phyloP scores from a whole-genome alignment of 2,329 filamentous ascomycete genomes.

The Exophiala phaeomuriformis region DNA sequence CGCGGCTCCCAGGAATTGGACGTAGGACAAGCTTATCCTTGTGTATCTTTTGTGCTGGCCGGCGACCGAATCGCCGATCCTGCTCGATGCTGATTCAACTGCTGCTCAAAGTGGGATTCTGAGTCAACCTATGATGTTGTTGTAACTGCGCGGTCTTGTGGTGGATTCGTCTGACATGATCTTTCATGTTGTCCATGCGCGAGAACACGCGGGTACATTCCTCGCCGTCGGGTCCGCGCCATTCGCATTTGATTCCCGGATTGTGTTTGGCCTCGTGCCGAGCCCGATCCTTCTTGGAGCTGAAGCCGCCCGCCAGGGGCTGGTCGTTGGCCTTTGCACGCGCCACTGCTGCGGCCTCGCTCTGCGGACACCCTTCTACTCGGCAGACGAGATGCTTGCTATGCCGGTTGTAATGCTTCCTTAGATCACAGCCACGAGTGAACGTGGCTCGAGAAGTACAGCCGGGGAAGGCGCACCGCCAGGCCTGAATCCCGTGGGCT shows the following conservation, averaged over 20 bases:
- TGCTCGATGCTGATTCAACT: background rate
- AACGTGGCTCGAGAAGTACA: constrained; percentile 55
- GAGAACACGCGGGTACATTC: constrained; percentile 54
- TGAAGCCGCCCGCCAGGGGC: constrained; percentile 51
- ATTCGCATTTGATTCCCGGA: constrained; percentile 48
- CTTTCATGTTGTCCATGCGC: constrained; percentile 56
- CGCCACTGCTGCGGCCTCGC: constrained; percentile 19
- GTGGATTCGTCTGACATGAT: constrained; percentile 42
- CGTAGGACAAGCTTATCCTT: too few relatives aligned
- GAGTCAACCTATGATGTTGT: background rate
- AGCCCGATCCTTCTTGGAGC: constrained; percentile 55
- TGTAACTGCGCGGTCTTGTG: constrained; percentile 23
- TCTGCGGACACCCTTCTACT: constrained; percentile 51
- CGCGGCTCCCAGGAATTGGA: too few relatives aligned
- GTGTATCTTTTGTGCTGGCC: too few relatives aligned
- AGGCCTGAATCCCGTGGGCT: constrained; percentile 33
- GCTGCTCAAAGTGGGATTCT: background rate
- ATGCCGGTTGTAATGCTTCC: constrained; percentile 58
- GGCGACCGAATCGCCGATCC: too few relatives aligned
- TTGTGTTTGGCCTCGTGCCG: constrained; percentile 58
- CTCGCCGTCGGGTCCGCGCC: constrained; percentile 29
- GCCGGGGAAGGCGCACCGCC: constrained; percentile 53
- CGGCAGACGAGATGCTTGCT: constrained; percentile 56
- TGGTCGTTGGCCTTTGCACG: constrained; percentile 20
- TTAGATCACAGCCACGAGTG: constrained; percentile 53